These are phyloP conservation scores for Alternaria alternata DNA, from an alignment of 2,329 filamentous ascomycete species.

Conservation along the genomic window DNA sequence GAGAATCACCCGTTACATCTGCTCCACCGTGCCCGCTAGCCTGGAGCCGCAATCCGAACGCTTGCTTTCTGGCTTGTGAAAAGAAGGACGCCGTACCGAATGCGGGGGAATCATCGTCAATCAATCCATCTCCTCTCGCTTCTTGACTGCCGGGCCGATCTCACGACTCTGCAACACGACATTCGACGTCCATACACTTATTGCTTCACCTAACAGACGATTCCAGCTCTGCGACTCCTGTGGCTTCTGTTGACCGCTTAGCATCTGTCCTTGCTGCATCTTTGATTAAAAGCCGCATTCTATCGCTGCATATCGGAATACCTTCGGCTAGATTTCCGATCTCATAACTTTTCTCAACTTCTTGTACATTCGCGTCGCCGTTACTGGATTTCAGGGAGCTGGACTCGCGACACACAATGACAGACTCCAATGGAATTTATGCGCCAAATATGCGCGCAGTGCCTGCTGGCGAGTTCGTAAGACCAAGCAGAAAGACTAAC, in stretches of 20 bases:
- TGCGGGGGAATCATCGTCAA: constrained; percentile 49
- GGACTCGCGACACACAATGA: constrained; percentile 39
- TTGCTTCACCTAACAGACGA: constrained; percentile 27
- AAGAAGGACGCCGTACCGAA: constrained; percentile 44
- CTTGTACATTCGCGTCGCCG: constrained; percentile 18
- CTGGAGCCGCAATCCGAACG: constrained; percentile 36
- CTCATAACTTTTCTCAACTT: constrained; percentile 29
- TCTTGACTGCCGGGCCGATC: constrained; percentile 45
- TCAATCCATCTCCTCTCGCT: constrained; percentile 41
- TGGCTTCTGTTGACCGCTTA: constrained; percentile 30
- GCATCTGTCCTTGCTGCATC: constrained; percentile 15
- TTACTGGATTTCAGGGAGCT: constrained; percentile 33
- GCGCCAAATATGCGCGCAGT: constrained; percentile 52
- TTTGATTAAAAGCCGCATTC: constrained; percentile 29
- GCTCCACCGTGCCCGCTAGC: constrained; percentile 36
- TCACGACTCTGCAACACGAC: constrained; percentile 40
- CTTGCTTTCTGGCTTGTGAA: constrained; percentile 29
- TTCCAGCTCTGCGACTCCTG: constrained; percentile 13
- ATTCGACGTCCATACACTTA: constrained; percentile 30
- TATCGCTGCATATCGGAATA: constrained; percentile 40
- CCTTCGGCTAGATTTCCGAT: constrained; percentile 40
- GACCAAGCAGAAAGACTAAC: constrained; percentile 58
- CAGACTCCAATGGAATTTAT: constrained; percentile 49
- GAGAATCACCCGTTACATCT: constrained; percentile 35
- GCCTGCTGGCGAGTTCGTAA: constrained; percentile 55